Conservation (phyloP, 2,329 filamentous ascomycete genomes). For the Alternaria hordeiaustralica region DNA sequence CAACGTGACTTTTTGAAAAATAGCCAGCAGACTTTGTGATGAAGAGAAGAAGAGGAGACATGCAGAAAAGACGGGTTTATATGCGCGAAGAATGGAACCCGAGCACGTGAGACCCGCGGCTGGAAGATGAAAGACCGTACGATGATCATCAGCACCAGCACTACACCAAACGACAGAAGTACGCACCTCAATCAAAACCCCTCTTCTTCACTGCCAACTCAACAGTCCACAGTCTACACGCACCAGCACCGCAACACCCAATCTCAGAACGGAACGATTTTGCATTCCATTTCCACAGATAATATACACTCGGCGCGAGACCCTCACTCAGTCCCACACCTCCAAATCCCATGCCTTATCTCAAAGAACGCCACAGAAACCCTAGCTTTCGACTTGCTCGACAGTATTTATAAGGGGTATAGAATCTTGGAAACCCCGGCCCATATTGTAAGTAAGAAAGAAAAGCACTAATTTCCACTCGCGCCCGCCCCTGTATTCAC, state of each 20-base stretch:
- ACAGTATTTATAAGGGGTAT: not conserved
- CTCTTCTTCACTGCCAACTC: not conserved
- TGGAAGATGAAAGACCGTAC: accelerated
- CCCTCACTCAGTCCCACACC: not conserved
- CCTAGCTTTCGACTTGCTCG: not conserved
- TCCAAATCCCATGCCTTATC: not conserved
- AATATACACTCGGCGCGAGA: not conserved
- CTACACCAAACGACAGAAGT: not conserved
- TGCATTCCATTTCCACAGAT: not conserved
- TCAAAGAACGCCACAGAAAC: not conserved
- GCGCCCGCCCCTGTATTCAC: not conserved
- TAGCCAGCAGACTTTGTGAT: not conserved
- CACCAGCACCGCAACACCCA: not conserved
- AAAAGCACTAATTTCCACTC: not conserved
- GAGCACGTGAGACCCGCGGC: not conserved
- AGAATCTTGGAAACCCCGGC: not conserved
- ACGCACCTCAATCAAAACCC: not conserved
- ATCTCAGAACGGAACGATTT: not conserved
- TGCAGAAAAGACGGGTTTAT: not conserved
- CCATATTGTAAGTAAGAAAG: not conserved
- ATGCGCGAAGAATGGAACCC: not conserved
- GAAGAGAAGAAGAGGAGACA: not conserved
- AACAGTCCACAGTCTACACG: not conserved
- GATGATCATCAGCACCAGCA: not conserved
- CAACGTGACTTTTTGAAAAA: no score